Percentiles rank a stretch among this genome's conserved stretches.
phyloP scores from a whole-genome alignment of 306 rosid species.

The Dryas drummondii region DNA sequence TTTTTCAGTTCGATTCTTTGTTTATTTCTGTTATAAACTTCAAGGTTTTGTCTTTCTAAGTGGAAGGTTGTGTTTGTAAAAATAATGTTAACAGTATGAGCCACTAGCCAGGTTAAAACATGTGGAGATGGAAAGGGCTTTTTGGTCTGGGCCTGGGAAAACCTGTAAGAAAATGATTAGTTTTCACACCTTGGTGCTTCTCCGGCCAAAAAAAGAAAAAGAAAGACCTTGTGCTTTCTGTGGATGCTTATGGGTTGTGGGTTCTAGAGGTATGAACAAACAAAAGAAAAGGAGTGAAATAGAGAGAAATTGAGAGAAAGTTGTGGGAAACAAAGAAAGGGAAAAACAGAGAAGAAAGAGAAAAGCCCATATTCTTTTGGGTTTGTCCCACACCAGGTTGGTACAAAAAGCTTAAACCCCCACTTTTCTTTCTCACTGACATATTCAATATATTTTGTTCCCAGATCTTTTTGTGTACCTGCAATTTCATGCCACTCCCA shows the following conservation, averaged over 20 bases:
- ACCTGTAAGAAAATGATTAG: constrained; percentile 10
- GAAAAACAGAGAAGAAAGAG: constrained; percentile 38
- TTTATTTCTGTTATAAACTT: too few relatives aligned
- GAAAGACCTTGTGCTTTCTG: constrained; percentile 4
- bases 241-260: neutral
- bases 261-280: constrained; percentile 37
- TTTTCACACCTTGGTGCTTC: neutral
- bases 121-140: constrained; percentile 31
- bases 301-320: constrained; percentile 30
- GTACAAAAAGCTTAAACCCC: constrained; percentile 46
- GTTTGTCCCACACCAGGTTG: constrained; percentile 54
- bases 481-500: constrained; percentile 31
- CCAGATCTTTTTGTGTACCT: constrained; percentile 14
- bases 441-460: constrained; percentile 22
- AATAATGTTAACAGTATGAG: neutral
- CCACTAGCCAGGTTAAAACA: constrained; percentile 4
- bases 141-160: constrained; percentile 23
- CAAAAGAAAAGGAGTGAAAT: constrained; percentile 27
- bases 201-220: neutral
- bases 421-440: constrained; percentile 41
- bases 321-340: constrained; percentile 48
- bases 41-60: too few relatives aligned
- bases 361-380: constrained; percentile 56
- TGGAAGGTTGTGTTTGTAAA: too few relatives aligned
- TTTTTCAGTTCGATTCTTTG: too few relatives aligned